Conservation (phyloP, 2,329 filamentous ascomycete genomes). For the Dactylellina cionopaga region DNA sequence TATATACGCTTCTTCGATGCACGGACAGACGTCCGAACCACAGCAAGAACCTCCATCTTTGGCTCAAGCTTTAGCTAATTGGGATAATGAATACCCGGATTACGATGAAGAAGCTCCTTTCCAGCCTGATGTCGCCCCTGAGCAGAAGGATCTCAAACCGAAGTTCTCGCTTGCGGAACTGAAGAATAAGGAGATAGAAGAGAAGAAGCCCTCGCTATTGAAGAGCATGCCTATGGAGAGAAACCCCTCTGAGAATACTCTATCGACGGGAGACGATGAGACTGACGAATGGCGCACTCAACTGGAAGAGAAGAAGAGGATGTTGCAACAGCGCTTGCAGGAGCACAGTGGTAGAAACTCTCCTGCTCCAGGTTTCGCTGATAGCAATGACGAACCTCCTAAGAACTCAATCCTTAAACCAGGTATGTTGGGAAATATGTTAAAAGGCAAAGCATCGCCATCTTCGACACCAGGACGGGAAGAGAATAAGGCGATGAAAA, state of each 20-base stretch:
- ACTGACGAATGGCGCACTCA: constrained; percentile 45
- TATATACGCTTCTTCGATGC: constrained; percentile 69
- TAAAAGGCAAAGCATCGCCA: constrained; percentile 38
- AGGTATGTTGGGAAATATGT: constrained; percentile 47
- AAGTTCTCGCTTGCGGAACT: constrained; percentile 37
- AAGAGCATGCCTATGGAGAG: constrained; percentile 40
- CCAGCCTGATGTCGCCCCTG: constrained; percentile 23
- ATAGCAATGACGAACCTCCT: constrained; percentile 32
- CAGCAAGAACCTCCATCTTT: constrained; percentile 41
- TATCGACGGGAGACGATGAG: constrained; percentile 38
- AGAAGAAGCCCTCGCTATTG: constrained; percentile 4
- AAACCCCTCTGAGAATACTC: constrained; percentile 37
- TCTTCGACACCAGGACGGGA: constrained; percentile 11
- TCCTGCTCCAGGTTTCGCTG: constrained; percentile 42
- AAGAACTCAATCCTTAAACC: constrained; percentile 50
- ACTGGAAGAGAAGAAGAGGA: constrained; percentile 43
- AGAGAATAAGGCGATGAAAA: constrained; percentile 35
- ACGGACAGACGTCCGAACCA: constrained; percentile 54
- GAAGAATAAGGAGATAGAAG: constrained; percentile 28
- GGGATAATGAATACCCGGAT: constrained; percentile 41
- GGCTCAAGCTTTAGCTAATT: constrained; percentile 47
- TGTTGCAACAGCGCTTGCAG: constrained; percentile 44
- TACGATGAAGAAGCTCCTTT: constrained; percentile 50
- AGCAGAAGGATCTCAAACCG: constrained; percentile 24
- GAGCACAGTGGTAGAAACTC: constrained; percentile 51